Base-by-base conservation (phyloP, 2,329 filamentous ascomycete species). In the Arthrobotrys entomopaga region DNA sequence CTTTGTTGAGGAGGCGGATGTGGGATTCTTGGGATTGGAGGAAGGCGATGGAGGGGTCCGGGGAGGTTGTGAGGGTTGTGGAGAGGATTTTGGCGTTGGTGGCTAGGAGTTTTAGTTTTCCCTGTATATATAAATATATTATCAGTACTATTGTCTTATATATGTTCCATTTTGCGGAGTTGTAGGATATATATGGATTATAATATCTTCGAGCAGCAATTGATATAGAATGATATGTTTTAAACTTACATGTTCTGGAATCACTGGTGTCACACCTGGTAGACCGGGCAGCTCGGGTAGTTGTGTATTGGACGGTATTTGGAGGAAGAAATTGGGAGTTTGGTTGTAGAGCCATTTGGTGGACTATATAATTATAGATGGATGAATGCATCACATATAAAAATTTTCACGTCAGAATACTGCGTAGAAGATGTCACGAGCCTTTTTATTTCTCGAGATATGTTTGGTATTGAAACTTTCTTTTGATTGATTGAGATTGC, bases 1-100 rank as follows among this genome's bases (percentile, higher is more conserved):
- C 54, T 7, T 19, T 58, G 38, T 66, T 19, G 11, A 74, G 43
- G 1, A 74, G 57, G 2, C 70, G 29, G 29, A 52, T 63, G 24
- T 74, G 70, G 1, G 70, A 65, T 63, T 74, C 70, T 52, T 74
- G 70, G n/a, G 70, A 74, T 58, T 74, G 70, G 10, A 74, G 42
- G 63, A 74, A 74, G 11, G 63, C 56, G 38, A 59, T 49, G 58
- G 63, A 57, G 7, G 70, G 63, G 38, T 74, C 70, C 15, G 63
- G 52, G 20, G 70, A 66, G 26, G 63, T 64, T 43, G 63, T 53
- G 49, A 74, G 26, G 56, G 53, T 42, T 22, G 65, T 53, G 43
- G 63, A 49, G 34, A 63, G 42, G 43, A 74, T 53, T 42, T 29
- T 40, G n/a, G 40, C 56, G 50, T 48, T 10, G 0, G 64, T 61